Conservation (phyloP, 225 moss, liverwort and hornwort species). For the Asterella californica region DNA sequence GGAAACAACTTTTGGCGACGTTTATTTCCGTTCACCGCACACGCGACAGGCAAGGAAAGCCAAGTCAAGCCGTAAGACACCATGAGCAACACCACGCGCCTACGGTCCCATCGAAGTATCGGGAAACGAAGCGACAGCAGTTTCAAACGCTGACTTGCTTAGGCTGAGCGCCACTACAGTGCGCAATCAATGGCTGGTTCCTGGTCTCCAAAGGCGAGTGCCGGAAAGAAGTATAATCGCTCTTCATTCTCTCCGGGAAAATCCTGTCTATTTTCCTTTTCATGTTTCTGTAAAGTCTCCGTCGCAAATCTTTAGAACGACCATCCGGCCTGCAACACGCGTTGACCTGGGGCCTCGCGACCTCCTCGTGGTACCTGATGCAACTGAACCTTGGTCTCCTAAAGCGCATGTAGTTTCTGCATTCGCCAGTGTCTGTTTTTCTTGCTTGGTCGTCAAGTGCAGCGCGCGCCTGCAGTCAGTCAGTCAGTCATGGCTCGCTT, state of each 20-base stretch:
- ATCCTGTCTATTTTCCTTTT: background rate
- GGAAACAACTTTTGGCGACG: background rate
- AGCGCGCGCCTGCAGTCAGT: background rate
- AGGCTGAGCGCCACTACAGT: background rate
- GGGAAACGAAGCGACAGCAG: slow-evolving; percentile 11
- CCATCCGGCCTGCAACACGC: slow-evolving; percentile 13
- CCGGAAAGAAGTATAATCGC: background rate
- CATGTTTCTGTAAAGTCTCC: background rate
- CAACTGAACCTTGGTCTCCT: slow-evolving; percentile 4
- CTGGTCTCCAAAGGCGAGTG: background rate
- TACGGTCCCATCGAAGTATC: background rate
- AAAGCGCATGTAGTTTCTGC: slow-evolving; percentile 14
- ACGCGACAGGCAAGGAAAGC: background rate
- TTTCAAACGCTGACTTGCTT: background rate
- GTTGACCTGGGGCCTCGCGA: slow-evolving; percentile 12
- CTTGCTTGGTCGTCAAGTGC: background rate
- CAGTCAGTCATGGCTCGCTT: background rate
- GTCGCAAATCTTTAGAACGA: background rate
- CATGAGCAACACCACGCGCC: background rate
- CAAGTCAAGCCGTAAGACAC: background rate
- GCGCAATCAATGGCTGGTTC: background rate
- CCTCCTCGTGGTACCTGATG: background rate
- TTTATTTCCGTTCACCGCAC: background rate
- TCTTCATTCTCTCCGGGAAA: background rate
- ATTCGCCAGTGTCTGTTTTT: slow-evolving; percentile 5